Evolutionary conservation across 2,329 filamentous ascomycete species (phyloP).

Genomic region (Ustilaginoidea virens): DNA sequence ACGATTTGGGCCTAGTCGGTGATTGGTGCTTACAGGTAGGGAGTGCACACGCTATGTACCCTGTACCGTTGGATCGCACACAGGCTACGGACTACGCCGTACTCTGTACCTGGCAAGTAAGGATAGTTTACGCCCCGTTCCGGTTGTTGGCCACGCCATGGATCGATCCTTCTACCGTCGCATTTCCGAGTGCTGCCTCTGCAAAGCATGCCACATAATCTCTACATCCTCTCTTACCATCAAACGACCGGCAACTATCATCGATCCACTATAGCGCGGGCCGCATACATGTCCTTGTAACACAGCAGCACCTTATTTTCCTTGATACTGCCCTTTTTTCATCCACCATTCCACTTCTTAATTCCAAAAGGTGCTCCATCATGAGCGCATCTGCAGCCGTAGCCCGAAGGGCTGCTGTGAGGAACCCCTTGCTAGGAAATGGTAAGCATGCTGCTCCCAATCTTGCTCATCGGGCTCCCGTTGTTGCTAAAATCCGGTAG

Average conservation of each 20-base stretch:
- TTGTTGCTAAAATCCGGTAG: constrained; percentile 13
- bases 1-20: too few species aligned
- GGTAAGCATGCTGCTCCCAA: constrained; percentile 18
- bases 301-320: neutral
- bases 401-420: constrained; percentile 36
- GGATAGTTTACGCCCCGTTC: too few species aligned
- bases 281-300: constrained; percentile 3
- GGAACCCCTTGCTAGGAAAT: constrained; percentile 35
- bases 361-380: constrained; percentile 8
- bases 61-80: too few species aligned
- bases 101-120: too few species aligned
- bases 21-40: too few species aligned
- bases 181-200: too few species aligned
- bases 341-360: neutral
- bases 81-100: too few species aligned
- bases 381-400: constrained; percentile 43
- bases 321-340: neutral
- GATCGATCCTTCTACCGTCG: too few species aligned
- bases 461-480: neutral
- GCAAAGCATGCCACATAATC: too few species aligned
- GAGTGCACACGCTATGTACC: too few species aligned
- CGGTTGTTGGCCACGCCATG: too few species aligned
- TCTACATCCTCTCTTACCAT: too few species aligned
- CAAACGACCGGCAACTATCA: constrained; percentile 1
- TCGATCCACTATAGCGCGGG: constrained; percentile 1